These are phyloP conservation scores for Annona squamosa DNA, from an alignment of 164 flowering plant genomes.

Conservation along the genomic window DNA sequence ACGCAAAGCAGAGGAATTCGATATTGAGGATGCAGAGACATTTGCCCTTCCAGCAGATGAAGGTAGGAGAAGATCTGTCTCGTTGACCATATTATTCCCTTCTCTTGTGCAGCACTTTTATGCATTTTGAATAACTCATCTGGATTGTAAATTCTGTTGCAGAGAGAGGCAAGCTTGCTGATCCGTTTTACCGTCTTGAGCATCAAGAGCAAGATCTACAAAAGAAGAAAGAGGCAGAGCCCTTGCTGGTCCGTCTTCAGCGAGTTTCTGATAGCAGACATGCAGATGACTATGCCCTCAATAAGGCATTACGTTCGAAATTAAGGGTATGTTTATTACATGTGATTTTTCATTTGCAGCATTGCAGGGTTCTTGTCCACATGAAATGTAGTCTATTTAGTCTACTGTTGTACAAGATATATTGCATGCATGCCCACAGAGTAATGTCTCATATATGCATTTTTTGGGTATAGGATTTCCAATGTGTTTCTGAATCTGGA, in stretches of 20 bases:
- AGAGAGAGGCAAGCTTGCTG: slow-evolving; percentile 85
- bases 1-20: slow-evolving; percentile 72
- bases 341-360: neutral
- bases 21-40: slow-evolving; percentile 91
- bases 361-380: neutral
- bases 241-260: slow-evolving; percentile 82
- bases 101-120: neutral
- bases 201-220: slow-evolving; percentile 81
- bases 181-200: slow-evolving; percentile 97
- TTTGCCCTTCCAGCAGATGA: slow-evolving; percentile 80
- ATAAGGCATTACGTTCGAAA: slow-evolving; percentile 68
- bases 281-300: slow-evolving; percentile 74
- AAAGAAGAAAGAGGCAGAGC: slow-evolving; percentile 96
- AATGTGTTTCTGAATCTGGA: neutral
- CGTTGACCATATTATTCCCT: neutral
- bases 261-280: slow-evolving; percentile 76
- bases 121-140: neutral
- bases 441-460: neutral
- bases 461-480: neutral
- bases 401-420: neutral
- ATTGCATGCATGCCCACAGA: neutral
- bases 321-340: slow-evolving; percentile 46
- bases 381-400: too few species aligned
- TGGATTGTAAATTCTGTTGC: slow-evolving; percentile 17
- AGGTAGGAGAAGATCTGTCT: slow-evolving; percentile 29